Base-by-base conservation (phyloP, 768 basidiomycete genomes). In the Lentinus tigrinus region DNA sequence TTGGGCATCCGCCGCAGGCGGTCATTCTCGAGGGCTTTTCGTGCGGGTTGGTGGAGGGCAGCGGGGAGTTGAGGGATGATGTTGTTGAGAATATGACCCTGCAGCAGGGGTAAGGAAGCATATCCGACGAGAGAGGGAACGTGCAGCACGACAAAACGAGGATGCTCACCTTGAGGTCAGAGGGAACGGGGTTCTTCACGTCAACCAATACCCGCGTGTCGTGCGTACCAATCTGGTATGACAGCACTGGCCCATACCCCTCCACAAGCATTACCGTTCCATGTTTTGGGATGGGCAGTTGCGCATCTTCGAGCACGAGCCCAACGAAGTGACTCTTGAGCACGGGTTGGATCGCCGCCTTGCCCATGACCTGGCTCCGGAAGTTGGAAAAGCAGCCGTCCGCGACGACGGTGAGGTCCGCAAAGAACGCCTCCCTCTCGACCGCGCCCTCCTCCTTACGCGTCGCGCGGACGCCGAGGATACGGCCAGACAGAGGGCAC, bases 341-440 rank as follows among this genome's bases (percentile, higher is more conserved):
- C 4, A 74, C 69, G 1, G 87, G 77, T 66, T 84, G 85, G 46
- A 52, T 47, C 27, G 75, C 73, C 17, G 77, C 69, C 39, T 70
- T 65, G 52, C 83, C 83, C 79, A 88, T 80, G n/a, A 93, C 84
- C 1, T 76, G 59, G 11, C 73, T 78, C 49, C 96, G 81, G 78
- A 99, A 95, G 68, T 95, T 97, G 4, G 93, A 95, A 74, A 92
- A 92, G 72, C 93, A 97, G 0, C 96, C 96, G 70, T 99, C 96
- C 4, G 95, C 94, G 57, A 98, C 75, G 69, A 98, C 75, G 44
- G 93, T 91, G 50, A 99, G 72, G 62, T 89, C 85, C 0, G 91
- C 94, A 57, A 77, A 80, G 66, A 87, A 86, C 0, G 79, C 67
- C 58, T 85, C 79, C 65, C 83, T 81, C 60, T 77, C 68, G 28